Evolutionary conservation across 805 yeast genomes (phyloP), one percentile per base, ranked within the genome.

Genomic region (Teunomyces pallodes): DNA sequence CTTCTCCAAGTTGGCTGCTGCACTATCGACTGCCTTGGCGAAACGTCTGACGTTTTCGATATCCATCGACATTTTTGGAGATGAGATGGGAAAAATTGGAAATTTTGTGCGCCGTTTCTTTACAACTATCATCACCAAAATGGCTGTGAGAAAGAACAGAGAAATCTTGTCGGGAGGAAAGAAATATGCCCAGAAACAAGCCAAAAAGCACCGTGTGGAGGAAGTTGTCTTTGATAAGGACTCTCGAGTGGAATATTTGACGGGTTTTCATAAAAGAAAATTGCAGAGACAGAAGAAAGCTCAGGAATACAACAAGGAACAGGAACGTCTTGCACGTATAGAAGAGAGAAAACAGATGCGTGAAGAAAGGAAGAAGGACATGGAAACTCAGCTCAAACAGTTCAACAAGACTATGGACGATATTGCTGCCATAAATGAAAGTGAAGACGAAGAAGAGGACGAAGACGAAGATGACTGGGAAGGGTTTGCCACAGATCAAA

Each of bases 231-330:
- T 90, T 64, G 94, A 94, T 66, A 81, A 82, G 53, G 87, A 79
- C 14, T 79, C 86, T n/a, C 72, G 97, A 63, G 69, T 76, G 65
- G 96, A 92, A 51, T 92, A 83, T 65, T 71, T 92, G 55, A 92
- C 97, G 2, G 99, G 99, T 36, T 92, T 92, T 66, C 98, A 94
- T 67, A 92, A 92, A 70, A 80, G 99, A 61, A 92, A 92, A 64
- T 64, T 92, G 13, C 87, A 87, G 60, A 79, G 98, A 65, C 87
- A 87, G 69, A 91, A 90, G 70, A 83, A 85, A 54, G 98, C 97
- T 0, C 83, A 81, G 55, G 88, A 80, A 50, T 83, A 75, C 58
- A 80, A 80, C 44, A 83, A 85, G 56, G 96, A 91, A 62, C 87
- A 85, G 61, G 94, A 86, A 4, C 76, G 91, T 48, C 70, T 81